phyloP scores from a whole-genome alignment of 495 filamentous ascomycete species.

The Penicillium taxi region DNA sequence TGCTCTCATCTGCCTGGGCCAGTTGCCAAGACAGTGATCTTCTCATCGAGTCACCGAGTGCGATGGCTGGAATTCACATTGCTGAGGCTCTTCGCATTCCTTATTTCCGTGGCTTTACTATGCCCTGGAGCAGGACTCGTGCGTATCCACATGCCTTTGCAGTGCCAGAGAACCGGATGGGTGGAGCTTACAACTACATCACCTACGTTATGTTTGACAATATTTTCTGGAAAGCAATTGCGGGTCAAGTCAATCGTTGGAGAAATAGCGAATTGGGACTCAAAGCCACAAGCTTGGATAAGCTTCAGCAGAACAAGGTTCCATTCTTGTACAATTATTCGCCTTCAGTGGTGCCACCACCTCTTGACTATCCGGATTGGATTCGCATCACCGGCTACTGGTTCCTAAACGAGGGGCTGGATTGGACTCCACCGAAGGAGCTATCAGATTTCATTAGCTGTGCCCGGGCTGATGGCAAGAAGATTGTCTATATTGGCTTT shows the following conservation, averaged over 20 bases:
- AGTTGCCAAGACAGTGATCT: constrained; percentile 85
- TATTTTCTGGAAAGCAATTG: constrained; percentile 91
- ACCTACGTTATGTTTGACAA: constrained; percentile 97
- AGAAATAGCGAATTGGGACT: constrained; percentile 70
- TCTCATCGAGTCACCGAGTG: constrained; percentile 89
- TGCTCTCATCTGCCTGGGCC: constrained; percentile 74
- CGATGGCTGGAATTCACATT: constrained; percentile 97
- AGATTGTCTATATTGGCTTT: constrained; percentile 94
- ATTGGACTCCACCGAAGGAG: constrained; percentile 68
- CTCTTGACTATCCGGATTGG: constrained; percentile 95
- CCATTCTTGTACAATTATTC: constrained; percentile 98
- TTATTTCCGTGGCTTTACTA: constrained; percentile 96
- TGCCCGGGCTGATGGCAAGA: constrained; percentile 75
- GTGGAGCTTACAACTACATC: constrained; percentile 88
- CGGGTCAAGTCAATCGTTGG: constrained; percentile 90
- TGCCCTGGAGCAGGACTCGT: constrained; percentile 95
- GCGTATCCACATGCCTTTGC: constrained; percentile 97
- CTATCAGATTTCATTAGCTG: constrained; percentile 71
- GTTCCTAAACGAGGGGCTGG: constrained; percentile 80
- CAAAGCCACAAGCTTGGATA: constrained; percentile 74
- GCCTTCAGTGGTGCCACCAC: constrained; percentile 82
- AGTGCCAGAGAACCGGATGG: constrained; percentile 89
- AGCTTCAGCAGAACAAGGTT: constrained; percentile 91
- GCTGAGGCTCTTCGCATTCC: constrained; percentile 92
- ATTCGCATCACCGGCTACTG: constrained; percentile 95